Conservation (phyloP, 495 filamentous ascomycete genomes). For the Cryomyces minteri region DNA sequence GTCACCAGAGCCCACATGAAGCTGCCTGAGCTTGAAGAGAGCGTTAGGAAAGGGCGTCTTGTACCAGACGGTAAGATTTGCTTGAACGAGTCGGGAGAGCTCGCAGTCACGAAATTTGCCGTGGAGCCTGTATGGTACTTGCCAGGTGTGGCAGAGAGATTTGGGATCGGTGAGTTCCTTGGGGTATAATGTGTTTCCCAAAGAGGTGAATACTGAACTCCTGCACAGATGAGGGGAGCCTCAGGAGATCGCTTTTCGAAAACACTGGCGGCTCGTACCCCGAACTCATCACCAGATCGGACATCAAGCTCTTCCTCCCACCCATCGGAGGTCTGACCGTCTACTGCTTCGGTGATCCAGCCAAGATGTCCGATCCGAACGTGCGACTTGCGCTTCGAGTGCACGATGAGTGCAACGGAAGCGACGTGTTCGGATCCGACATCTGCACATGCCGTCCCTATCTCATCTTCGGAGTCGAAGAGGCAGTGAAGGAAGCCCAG, state of each 20-base stretch:
- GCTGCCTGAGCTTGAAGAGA: constrained; percentile 79
- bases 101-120: constrained; percentile 91
- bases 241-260: constrained; percentile 80
- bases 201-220: background rate
- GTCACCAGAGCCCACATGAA: constrained; percentile 95
- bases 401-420: constrained; percentile 93
- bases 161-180: constrained; percentile 52
- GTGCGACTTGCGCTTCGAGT: constrained; percentile 75
- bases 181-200: background rate
- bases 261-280: constrained; percentile 88
- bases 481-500: constrained; percentile 93
- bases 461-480: constrained; percentile 88
- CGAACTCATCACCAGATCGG: constrained; percentile 74
- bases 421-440: constrained; percentile 95
- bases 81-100: constrained; percentile 61
- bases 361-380: constrained; percentile 77
- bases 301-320: constrained; percentile 91
- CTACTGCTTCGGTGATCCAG: constrained; percentile 90
- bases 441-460: constrained; percentile 98
- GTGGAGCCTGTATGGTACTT: constrained; percentile 94
- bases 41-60: constrained; percentile 59
- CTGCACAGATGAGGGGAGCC: constrained; percentile 54
- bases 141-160: constrained; percentile 84
- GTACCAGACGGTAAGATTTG: constrained; percentile 84
- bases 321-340: constrained; percentile 94